Percentiles rank a stretch among this genome's conserved stretches.
Evolutionary conservation across 1,284 basidiomycete species (phyloP).

Genomic region (Neonothopanus nambi): DNA sequence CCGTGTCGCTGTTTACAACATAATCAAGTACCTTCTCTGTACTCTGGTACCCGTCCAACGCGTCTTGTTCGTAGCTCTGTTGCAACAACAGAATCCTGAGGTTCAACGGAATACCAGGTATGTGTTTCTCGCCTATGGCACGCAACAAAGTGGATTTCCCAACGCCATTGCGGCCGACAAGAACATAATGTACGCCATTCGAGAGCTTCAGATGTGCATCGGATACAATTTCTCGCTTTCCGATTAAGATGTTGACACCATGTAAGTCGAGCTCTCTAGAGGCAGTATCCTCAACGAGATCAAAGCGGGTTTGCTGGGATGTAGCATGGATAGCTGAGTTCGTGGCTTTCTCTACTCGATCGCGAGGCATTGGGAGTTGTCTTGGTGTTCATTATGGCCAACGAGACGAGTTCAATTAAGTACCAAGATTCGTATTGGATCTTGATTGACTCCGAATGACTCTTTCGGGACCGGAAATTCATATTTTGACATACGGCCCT

Average conservation of each 20-base stretch:
- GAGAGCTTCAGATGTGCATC: conserved; percentile 55
- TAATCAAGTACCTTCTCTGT: conserved; percentile 27
- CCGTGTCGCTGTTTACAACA: conserved; percentile 35
- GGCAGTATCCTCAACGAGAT: conserved; percentile 41
- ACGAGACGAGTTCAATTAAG: neutral
- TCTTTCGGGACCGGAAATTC: too few species aligned
- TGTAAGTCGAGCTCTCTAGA: conserved; percentile 46
- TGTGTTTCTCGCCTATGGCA: conserved; percentile 43
- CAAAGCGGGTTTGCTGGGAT: conserved; percentile 38
- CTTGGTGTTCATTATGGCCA: neutral
- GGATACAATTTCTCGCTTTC: conserved; percentile 48
- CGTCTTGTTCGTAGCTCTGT: conserved; percentile 40
- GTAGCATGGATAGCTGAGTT: conserved; percentile 7
- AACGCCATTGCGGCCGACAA: conserved; percentile 58
- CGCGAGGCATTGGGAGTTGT: neutral
- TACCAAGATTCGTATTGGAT: neutral
- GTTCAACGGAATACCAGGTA: conserved; percentile 51
- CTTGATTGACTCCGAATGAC: too few species aligned
- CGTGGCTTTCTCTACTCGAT: neutral
- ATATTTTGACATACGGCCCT: too few species aligned
- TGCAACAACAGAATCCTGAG: conserved; percentile 55
- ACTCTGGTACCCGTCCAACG: conserved; percentile 29
- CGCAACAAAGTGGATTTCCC: conserved; percentile 51
- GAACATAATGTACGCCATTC: conserved; percentile 49
- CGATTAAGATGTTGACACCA: conserved; percentile 45